phyloP scores from a whole-genome alignment of 2,329 filamentous ascomycete species.

The Exophiala sp. region DNA sequence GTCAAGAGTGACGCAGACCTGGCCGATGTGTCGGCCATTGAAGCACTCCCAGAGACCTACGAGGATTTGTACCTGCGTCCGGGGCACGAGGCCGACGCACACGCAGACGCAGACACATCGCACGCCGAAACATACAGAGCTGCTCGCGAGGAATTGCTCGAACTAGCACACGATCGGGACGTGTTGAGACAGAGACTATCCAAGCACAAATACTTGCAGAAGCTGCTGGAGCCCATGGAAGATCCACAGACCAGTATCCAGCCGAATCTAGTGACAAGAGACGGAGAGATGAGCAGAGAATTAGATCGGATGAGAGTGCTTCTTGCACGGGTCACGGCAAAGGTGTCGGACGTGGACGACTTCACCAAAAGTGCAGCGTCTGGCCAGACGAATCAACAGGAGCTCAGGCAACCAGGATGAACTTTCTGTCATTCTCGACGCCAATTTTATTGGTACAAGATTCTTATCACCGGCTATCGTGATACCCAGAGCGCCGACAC shows the following conservation, averaged over 20 bases:
- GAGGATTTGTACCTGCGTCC: conserved; percentile 9
- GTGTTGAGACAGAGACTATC: conserved; percentile 45
- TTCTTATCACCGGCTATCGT: not conserved
- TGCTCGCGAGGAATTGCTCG: conserved; percentile 43
- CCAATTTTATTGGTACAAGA: conserved; percentile 3
- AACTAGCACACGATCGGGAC: conserved; percentile 45
- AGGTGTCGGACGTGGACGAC: conserved; percentile 32
- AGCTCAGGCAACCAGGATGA: conserved; percentile 15
- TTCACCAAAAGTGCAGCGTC: conserved; percentile 1
- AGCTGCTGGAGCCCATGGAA: conserved; percentile 48
- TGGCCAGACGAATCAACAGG: conserved; percentile 14
- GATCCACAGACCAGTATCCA: conserved; percentile 51
- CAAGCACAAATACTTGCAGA: conserved; percentile 45
- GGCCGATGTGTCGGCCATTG: conserved; percentile 9
- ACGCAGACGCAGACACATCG: not conserved
- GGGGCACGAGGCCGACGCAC: not conserved
- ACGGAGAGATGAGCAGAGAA: conserved; percentile 50
- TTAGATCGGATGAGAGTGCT: conserved; percentile 49
- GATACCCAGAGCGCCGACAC: conserved; percentile 4
- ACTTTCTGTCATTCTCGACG: not conserved
- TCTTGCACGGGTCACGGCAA: conserved; percentile 41
- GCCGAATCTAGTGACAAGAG: conserved; percentile 52
- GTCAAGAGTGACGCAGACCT: conserved; percentile 15
- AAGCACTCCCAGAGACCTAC: conserved; percentile 12
- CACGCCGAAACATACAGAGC: conserved; percentile 36